Percentiles rank a stretch among this genome's conserved stretches.
phyloP scores from a whole-genome alignment of 495 filamentous ascomycete species.

The Trichoderma reesei region DNA sequence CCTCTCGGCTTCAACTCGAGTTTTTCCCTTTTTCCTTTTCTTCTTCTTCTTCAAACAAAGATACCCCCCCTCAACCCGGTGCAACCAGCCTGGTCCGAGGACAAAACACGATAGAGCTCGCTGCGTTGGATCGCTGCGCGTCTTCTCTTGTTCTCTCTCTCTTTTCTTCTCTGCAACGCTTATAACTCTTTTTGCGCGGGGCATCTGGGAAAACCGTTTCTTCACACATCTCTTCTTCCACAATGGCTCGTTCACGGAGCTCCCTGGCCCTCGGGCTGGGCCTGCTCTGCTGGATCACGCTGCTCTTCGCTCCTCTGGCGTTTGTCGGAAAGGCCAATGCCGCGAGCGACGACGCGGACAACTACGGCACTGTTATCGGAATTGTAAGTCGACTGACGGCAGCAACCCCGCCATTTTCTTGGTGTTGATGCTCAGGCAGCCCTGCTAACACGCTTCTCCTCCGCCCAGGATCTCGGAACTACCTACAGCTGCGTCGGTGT shows the following conservation, averaged over 20 bases:
- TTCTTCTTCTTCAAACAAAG: constrained; percentile 7
- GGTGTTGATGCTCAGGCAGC: constrained; percentile 9
- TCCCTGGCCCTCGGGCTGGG: constrained; percentile 50
- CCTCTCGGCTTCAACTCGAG: constrained; percentile 8
- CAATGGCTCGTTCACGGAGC: constrained; percentile 47
- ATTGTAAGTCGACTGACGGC: constrained; percentile 57
- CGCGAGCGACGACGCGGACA: constrained; percentile 60
- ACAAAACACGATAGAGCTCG: constrained; percentile 9
- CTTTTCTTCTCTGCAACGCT: not conserved
- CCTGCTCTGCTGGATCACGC: constrained; percentile 72
- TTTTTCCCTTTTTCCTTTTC: constrained; percentile 14
- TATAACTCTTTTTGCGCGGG: constrained; percentile 13
- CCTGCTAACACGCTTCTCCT: constrained; percentile 12
- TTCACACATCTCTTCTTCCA: constrained; percentile 17
- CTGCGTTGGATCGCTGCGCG: constrained; percentile 8
- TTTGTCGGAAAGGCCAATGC: constrained; percentile 68
- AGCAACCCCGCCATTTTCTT: not conserved
- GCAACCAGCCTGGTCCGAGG: not conserved
- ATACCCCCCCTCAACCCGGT: constrained; percentile 8
- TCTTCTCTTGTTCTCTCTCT: constrained; percentile 14
- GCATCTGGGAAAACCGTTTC: constrained; percentile 2
- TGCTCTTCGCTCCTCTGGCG: constrained; percentile 63
- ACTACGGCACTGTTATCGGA: constrained; percentile 88
- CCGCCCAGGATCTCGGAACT: constrained; percentile 71
- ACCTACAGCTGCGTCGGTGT: constrained; percentile 99